Evolutionary conservation across 2,329 filamentous ascomycete genomes (phyloP).

Genomic region (Penicillium sp.): DNA sequence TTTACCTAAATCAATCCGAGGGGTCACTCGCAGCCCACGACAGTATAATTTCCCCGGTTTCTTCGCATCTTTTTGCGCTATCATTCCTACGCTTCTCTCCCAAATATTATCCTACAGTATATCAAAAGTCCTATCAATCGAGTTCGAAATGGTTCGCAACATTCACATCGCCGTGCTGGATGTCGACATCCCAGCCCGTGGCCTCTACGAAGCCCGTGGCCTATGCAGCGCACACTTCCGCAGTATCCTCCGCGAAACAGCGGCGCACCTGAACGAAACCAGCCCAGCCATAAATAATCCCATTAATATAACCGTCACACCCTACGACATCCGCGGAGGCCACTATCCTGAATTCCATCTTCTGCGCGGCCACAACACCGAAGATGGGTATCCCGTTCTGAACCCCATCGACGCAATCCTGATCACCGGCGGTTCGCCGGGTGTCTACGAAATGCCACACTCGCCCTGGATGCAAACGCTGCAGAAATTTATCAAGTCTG

Average conservation of each 20-base stretch:
- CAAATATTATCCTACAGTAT: no score
- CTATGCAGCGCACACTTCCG: constrained; percentile 33
- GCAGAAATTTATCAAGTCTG: constrained; percentile 29
- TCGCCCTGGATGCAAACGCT: constrained; percentile 36
- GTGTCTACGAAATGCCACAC: constrained; percentile 31
- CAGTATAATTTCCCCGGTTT: constrained; percentile 3
- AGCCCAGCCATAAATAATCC: constrained; percentile 16
- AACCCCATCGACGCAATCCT: constrained; percentile 34
- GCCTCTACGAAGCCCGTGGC: constrained; percentile 29
- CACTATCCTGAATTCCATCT: constrained; percentile 30
- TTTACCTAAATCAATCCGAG: constrained; percentile 21
- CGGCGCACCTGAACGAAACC: constrained; percentile 24
- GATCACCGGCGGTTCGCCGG: constrained; percentile 37
- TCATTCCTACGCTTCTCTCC: not conserved
- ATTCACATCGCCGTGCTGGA: constrained; percentile 33
- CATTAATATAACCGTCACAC: constrained; percentile 26
- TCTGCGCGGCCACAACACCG: constrained; percentile 18
- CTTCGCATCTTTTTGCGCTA: not conserved
- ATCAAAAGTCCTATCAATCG: no score
- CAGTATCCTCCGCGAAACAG: constrained; percentile 29
- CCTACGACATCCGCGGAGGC: constrained; percentile 31
- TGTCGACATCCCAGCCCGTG: constrained; percentile 31
- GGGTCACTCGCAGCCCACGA: not conserved
- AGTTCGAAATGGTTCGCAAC: constrained; percentile 22
- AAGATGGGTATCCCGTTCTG: constrained; percentile 16